phyloP scores from a whole-genome alignment of 2,329 filamentous ascomycete species.

The Lecanicillium sp. region DNA sequence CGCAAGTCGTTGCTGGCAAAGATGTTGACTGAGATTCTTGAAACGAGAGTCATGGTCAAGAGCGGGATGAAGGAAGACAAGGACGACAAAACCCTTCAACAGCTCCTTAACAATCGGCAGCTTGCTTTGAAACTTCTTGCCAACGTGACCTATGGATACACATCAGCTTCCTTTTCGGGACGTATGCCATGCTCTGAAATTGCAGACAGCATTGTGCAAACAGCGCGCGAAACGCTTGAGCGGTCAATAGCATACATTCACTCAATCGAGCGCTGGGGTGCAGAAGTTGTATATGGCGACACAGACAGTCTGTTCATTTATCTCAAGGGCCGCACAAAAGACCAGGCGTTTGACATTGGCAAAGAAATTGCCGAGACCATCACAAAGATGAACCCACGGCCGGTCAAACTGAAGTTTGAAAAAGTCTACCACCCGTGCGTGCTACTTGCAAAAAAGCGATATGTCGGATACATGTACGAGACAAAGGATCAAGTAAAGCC shows the following conservation, averaged over 20 bases:
- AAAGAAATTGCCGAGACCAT: conserved; percentile 84
- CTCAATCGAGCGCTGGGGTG: conserved; percentile 76
- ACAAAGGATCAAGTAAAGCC: conserved; percentile 64
- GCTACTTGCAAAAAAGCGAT: conserved; percentile 91
- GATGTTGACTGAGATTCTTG: conserved; percentile 92
- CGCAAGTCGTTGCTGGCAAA: conserved; percentile 88
- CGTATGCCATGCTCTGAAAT: conserved; percentile 98
- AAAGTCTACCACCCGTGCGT: conserved; percentile 97
- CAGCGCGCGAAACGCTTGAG: conserved; percentile 87
- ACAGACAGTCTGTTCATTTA: conserved; percentile 93
- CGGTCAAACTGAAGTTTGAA: conserved; percentile 94
- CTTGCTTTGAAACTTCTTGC: conserved; percentile 90
- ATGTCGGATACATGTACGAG: conserved; percentile 97
- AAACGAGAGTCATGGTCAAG: conserved; percentile 97
- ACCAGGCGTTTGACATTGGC: conserved; percentile 86
- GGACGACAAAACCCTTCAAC: conserved; percentile 76
- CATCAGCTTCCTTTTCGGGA: conserved; percentile 91
- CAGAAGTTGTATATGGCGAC: conserved; percentile 96
- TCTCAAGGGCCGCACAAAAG: conserved; percentile 75
- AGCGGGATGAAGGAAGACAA: conserved; percentile 92
- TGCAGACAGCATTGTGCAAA: conserved; percentile 96
- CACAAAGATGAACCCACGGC: conserved; percentile 81
- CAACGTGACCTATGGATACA: conserved; percentile 99
- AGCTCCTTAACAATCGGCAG: conserved; percentile 86
- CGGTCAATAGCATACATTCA: conserved; percentile 91